Percentiles rank a stretch among this genome's conserved stretches.
phyloP scores from a whole-genome alignment of 768 basidiomycete species.

The Lepiota venenata region DNA sequence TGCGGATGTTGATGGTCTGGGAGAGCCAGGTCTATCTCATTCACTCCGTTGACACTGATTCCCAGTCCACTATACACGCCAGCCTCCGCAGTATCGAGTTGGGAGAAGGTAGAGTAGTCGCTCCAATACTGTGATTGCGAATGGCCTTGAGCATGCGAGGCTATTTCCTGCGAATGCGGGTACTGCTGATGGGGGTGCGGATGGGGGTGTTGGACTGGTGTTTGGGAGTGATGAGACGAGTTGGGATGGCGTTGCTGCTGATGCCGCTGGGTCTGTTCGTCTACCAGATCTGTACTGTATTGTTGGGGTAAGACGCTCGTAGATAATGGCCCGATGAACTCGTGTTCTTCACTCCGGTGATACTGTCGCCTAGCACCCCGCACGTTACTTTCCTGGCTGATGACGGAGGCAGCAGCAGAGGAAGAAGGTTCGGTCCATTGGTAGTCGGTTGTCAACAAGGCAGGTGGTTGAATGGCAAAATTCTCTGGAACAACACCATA shows the following conservation, averaged over 20 bases:
- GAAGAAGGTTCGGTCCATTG: constrained; percentile 9
- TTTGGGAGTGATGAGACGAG: constrained; percentile 15
- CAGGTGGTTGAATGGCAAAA: constrained; percentile 12
- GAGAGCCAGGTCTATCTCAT: constrained; percentile 14
- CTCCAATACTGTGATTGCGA: constrained; percentile 55
- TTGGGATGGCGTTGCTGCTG: constrained; percentile 4
- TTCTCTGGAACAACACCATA: neutral
- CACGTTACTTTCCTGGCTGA: neutral
- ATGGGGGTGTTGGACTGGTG: neutral
- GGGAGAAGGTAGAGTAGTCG: constrained; percentile 50
- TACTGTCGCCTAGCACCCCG: neutral
- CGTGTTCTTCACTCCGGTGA: constrained; percentile 15
- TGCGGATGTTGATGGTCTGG: constrained; percentile 17
- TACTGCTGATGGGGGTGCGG: constrained; percentile 7
- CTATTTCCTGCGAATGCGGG: neutral
- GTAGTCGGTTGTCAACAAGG: constrained; percentile 15
- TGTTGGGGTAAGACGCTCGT: constrained; percentile 73
- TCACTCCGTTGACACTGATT: constrained; percentile 18
- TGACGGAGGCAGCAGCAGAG: constrained; percentile 3
- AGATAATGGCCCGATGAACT: constrained; percentile 49
- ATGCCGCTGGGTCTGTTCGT: constrained; percentile 27
- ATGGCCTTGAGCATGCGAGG: constrained; percentile 13
- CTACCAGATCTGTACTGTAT: constrained; percentile 70
- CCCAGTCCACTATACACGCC: constrained; percentile 1
- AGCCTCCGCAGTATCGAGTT: constrained; percentile 40